Base-by-base conservation (phyloP, 148 eudicot species). In the Selenicereus undatus region DNA sequence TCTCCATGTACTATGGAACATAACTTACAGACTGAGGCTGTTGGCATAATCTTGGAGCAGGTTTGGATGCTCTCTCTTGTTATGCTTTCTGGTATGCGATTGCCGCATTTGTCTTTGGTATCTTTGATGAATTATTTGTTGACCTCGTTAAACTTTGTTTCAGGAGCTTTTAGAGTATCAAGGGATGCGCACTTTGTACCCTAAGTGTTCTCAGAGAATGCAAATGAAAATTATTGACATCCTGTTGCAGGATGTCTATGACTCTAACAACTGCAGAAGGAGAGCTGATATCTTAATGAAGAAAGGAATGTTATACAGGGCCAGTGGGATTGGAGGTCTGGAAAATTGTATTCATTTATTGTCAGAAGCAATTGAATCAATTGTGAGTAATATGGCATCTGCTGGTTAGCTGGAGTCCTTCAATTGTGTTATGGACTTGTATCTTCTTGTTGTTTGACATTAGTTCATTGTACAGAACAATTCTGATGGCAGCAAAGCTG, bases 91-190 rank as follows among this genome's bases (percentile, higher is more conserved):
- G 27, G 13, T 58, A 50, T 35, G 43, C 7, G 43, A 39, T 39
- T 39, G 43, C 43, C 3, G 7, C 8, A 4, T 39, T 39, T 39
- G 1, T 56, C 52, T 48, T 48, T 48, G 12, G 12, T 48, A 48
- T 48, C 52, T 48, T 48, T 48, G 14, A 48, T 48, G 52, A 11
- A 48, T 48, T 48, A 48, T 48, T 8, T 48, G 52, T 48, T 56
- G 16, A 56, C 58, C 58, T 1, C 18, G 22, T 56, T 17, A 18
- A 56, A 73, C 60, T 11, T 76, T 79, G 76, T 79, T 76, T 35
- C 88, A 96, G 99, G 99, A 96, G 82, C 93, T 96, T 80, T 68
- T 62, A 65, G 87, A 89, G 72, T 96, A 93, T 82, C 85, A 83
- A 60, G 97, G 89, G 83, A 70, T 90, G 83, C 86, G 84, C 65